Conservation (phyloP, 2,329 filamentous ascomycete genomes). For the Aspergillus sp. region DNA sequence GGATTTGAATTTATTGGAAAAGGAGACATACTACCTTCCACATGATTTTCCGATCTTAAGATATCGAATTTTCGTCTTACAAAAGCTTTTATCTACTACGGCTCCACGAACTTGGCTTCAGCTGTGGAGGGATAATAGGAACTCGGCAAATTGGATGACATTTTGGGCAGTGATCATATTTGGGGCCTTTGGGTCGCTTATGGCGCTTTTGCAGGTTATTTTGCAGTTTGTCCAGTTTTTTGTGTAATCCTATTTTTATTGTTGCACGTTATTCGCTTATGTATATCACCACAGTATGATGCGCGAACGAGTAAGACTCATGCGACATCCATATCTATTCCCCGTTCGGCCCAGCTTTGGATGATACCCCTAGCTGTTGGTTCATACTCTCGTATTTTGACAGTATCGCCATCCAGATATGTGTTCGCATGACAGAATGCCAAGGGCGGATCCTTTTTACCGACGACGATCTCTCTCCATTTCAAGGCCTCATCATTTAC, state of each 20-base stretch:
- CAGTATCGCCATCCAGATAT: constrained; percentile 31
- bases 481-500: constrained; percentile 47
- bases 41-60: background rate
- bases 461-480: constrained; percentile 50
- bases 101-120: background rate
- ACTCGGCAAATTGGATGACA: constrained; percentile 1
- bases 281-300: no score
- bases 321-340: no score
- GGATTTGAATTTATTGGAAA: background rate
- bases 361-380: constrained; percentile 48
- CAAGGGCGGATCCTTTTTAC: constrained; percentile 44
- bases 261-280: no score
- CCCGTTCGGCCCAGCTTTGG: constrained; percentile 40
- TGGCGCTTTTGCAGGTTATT: constrained; percentile 3
- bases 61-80: background rate
- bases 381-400: constrained; percentile 51
- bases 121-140: constrained; percentile 1
- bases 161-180: constrained; percentile 5
- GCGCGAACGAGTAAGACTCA: no score
- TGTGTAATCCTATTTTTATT: background rate
- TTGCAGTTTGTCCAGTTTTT: background rate
- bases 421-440: constrained; percentile 61
- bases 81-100: background rate
- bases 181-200: constrained; percentile 1
- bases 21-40: background rate